Base-by-base conservation (phyloP, 495 filamentous ascomycete species). In the Tuber indicum region DNA sequence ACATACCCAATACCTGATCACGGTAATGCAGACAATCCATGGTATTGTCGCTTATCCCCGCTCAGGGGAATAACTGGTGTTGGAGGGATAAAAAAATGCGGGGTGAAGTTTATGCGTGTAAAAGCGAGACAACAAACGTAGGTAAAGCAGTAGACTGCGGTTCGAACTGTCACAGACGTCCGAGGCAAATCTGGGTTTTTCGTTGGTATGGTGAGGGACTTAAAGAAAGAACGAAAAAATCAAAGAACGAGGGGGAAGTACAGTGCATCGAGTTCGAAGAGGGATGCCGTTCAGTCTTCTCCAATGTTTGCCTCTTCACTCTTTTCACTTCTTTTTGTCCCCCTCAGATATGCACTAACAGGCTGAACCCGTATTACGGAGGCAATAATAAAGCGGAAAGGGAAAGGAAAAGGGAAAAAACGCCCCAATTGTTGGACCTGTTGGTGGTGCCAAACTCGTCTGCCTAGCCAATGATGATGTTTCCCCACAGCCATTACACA, bases 11-110 rank as follows among this genome's bases (percentile, higher is more conserved):
- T 36, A 66, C 32, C 26, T 66, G 58, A 66, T 66, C 58, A 66
- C 58, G 58, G 32, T 66, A 66, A 66, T 66, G 58, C 58, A 32
- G 58, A 66, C 58, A 66, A 66, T 66, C 58, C 58, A 66, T 66
- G 26, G 26, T 26, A n/a, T 8, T 36, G 32, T 66, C 12, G 52
- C 52, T 62, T 62, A 62, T 14, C 26, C 58, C 26, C 4, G 26
- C 14, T 12, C 1, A 19, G 58, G 58, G 58, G 17, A 66, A 36
- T 66, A 26, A 66, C 32, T 66, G 58, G n/a, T 32, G 52, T 16
- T 26, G n/a, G 12, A 32, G 16, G n/a, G 58, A 19, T 36, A 66
- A 16, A 36, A 16, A 62, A 66, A 19, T 36, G 58, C 26, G 58
- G 58, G 58, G 58, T 66, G 58, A 36, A 66, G 32, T 66, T 66